phyloP scores from a whole-genome alignment of 495 filamentous ascomycete genomes.

The Penicillium psychrofluorescens region DNA sequence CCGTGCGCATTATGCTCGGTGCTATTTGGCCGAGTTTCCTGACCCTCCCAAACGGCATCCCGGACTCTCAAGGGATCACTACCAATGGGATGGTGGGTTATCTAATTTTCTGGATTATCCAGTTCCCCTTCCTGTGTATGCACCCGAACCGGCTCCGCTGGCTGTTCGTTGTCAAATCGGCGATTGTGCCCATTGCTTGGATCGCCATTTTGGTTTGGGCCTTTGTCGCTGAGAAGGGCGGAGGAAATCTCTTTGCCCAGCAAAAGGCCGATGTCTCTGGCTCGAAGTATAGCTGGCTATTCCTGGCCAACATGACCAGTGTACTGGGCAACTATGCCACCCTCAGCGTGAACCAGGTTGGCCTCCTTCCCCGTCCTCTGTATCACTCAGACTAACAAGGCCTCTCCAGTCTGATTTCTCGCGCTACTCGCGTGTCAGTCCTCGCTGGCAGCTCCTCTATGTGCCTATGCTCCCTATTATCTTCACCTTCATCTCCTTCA shows the following conservation, averaged over 20 bases:
- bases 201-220: constrained; percentile 44
- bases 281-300: constrained; percentile 36
- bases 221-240: constrained; percentile 30
- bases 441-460: constrained; percentile 40
- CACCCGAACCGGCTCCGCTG: constrained; percentile 38
- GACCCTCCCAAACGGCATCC: constrained; percentile 46
- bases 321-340: constrained; percentile 41
- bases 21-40: constrained; percentile 62
- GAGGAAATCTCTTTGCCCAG: constrained; percentile 20
- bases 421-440: constrained; percentile 37
- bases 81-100: constrained; percentile 59
- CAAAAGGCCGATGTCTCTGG: constrained; percentile 27
- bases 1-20: constrained; percentile 57
- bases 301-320: constrained; percentile 35
- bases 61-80: constrained; percentile 52
- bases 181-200: constrained; percentile 40
- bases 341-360: constrained; percentile 30
- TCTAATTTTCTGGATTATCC: constrained; percentile 47
- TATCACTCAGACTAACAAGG: background rate
- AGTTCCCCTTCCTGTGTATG: constrained; percentile 41
- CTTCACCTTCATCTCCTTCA: constrained; percentile 45
- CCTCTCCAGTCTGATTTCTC: constrained; percentile 35
- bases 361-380: background rate
- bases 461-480: constrained; percentile 40
- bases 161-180: constrained; percentile 36